Conservation (phyloP, 805 yeast genomes). For the Saturnispora besseyi region DNA sequence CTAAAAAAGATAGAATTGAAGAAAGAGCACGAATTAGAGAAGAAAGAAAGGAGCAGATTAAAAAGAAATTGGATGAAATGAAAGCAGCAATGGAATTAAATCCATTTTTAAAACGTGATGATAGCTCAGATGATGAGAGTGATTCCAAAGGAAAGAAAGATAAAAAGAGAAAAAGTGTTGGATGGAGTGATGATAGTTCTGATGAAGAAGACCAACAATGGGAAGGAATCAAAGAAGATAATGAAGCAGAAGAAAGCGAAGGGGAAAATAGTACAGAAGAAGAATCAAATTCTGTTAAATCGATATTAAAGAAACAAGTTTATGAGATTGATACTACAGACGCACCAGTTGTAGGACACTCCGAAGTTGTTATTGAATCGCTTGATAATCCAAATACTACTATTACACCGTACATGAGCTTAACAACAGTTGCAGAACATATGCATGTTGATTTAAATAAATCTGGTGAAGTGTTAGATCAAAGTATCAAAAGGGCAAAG, state of each 20-base stretch:
- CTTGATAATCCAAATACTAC: slow-evolving; percentile 36
- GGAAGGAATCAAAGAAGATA: slow-evolving; percentile 33
- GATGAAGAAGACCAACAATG: slow-evolving; percentile 27
- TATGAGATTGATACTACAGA: slow-evolving; percentile 30
- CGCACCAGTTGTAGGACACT: slow-evolving; percentile 35
- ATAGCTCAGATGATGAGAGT: slow-evolving; percentile 28
- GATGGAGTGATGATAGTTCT: slow-evolving; percentile 13
- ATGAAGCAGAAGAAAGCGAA: slow-evolving; percentile 11
- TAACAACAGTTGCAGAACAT: slow-evolving; percentile 40
- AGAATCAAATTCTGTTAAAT: slow-evolving; percentile 19
- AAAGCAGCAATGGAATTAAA: slow-evolving; percentile 26
- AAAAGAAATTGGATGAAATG: slow-evolving; percentile 52
- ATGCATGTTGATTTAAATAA: slow-evolving; percentile 65
- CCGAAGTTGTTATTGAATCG: slow-evolving; percentile 50
- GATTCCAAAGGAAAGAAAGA: slow-evolving; percentile 16
- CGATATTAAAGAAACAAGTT: slow-evolving; percentile 39
- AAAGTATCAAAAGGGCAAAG: slow-evolving; percentile 70
- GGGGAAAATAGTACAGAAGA: slow-evolving; percentile 16
- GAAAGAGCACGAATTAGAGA: slow-evolving; percentile 66
- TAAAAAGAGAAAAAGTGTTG: slow-evolving; percentile 11
- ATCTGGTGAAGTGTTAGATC: slow-evolving; percentile 60
- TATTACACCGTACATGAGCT: slow-evolving; percentile 19
- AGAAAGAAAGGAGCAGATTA: slow-evolving; percentile 58
- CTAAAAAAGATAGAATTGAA: slow-evolving; percentile 59
- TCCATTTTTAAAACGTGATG: slow-evolving; percentile 12